Percentiles rank a stretch among this genome's conserved stretches.
Conservation (phyloP, 2,329 filamentous ascomycete genomes). For the Fusarium sp. region DNA sequence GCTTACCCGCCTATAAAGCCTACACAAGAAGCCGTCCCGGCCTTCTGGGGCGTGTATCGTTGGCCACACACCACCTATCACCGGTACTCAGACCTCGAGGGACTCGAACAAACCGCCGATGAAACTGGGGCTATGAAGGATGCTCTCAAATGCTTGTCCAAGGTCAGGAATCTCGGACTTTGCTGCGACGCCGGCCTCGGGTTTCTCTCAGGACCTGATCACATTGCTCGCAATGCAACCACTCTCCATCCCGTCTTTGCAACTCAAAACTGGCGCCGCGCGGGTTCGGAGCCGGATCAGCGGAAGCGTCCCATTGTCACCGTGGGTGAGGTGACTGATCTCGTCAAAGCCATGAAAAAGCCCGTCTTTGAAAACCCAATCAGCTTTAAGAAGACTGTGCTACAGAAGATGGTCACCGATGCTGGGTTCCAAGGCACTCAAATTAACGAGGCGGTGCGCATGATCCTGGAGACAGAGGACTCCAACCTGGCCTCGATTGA, state of each 20-base stretch:
- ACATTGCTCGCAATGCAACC: constrained; percentile 59
- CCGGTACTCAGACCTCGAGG: constrained; percentile 69
- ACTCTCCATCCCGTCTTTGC: constrained; percentile 52
- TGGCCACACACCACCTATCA: constrained; percentile 72
- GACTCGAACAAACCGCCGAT: constrained; percentile 72
- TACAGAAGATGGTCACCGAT: constrained; percentile 53
- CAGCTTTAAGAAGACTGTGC: constrained; percentile 47
- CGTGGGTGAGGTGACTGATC: constrained; percentile 42
- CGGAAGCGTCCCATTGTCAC: constrained; percentile 32
- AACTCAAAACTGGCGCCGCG: constrained; percentile 42
- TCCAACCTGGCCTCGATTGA: constrained; percentile 46
- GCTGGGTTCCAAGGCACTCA: constrained; percentile 50
- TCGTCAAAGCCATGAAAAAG: constrained; percentile 36
- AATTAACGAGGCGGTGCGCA: constrained; percentile 49
- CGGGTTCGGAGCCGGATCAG: constrained; percentile 20
- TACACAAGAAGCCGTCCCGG: constrained; percentile 63
- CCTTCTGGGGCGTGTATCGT: constrained; percentile 74
- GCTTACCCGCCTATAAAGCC: constrained; percentile 67
- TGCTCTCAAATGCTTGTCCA: constrained; percentile 67
- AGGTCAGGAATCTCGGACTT: constrained; percentile 72
- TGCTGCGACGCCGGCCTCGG: constrained; percentile 76
- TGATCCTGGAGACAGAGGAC: constrained; percentile 52
- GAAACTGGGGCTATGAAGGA: constrained; percentile 71
- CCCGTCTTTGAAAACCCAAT: constrained; percentile 41
- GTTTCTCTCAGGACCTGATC: constrained; percentile 73